Evolutionary conservation across 2,329 filamentous ascomycete genomes (phyloP), one percentile per base, ranked within the genome.

Genomic region (Phialophora macrospora): DNA sequence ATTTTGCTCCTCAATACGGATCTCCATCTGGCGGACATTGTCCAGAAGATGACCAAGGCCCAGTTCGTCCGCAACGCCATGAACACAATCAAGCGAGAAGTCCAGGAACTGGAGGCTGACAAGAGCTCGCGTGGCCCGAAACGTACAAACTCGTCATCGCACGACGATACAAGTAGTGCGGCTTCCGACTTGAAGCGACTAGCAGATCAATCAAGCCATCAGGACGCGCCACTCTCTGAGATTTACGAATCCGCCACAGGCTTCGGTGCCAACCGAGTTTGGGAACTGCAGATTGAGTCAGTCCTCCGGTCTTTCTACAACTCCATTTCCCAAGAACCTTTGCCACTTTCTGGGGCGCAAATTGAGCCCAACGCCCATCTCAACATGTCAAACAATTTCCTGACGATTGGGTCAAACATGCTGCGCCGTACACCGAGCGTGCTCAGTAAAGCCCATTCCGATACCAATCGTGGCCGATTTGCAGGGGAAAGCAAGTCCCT

Each of bases 21-120:
- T 80, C 82, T 99, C 63, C 94, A 99, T 74, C 79, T 98, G 74
- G 95, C 94, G 65, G 93, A 98, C 75, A 97, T 98, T 72, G 93
- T 96, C 68, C 88, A 91, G 73, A 96, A 96, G 81, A 99, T 99
- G 95, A 98, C 94, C 1, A 88, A 91, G 63, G 89, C 85, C 69
- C 94, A 98, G 74, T 99, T 98, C 74, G 87, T 99, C 75, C 96
- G 96, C 78, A 99, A 99, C 75, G 97, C 95, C 4, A 89, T 98
- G 83, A 90, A 91, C 0, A 97, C 94, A 0, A 91, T 99, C 68
- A 87, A 87, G 65, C 88, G 92, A 56, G 88, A 91, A 12, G 87
- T 62, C n/a, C 58, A 66, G 48, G 69, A 60, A 7, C 49, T 60
- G 17, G 58, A 60, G 20, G 34, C 56, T 20, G 68, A 69, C 55